Base-by-base conservation (phyloP, 2,329 filamentous ascomycete genomes). In the Amauroascus verrucosus region DNA sequence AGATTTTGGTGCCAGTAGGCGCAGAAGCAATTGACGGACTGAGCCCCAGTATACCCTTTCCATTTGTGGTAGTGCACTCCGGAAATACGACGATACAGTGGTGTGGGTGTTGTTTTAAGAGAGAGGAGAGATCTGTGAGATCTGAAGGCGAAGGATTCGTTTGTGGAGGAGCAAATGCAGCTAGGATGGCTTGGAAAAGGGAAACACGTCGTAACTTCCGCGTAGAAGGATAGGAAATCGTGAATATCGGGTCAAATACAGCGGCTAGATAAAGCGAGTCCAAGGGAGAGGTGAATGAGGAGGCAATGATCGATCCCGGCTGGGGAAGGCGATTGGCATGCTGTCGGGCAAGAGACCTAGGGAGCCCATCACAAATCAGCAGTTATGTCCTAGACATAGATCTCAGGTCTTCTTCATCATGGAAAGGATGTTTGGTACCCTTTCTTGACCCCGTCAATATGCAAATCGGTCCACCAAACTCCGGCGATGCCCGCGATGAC, bases 381-480 rank as follows among this genome's bases (percentile, higher is more conserved):
- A 28, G 6, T 9, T 33, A 20, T 35, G n/a, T n/a, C n/a, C n/a
- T n/a, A n/a, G n/a, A n/a, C n/a, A n/a, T n/a, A n/a, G n/a, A n/a
- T n/a, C n/a, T n/a, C n/a, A n/a, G n/a, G 24, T 35, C 28, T 8
- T n/a, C 20, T 32, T 18, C n/a, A 20, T 5, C 18, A 30, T 30
- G 20, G 3, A 7, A 32, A 9, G 22, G 1, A 16, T 22, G 26
- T 41, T 35, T 3, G 24, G 14, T 68, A 90, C 72, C 93, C 93
- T 72, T 89, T 87, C 71, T 88, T 90, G 51, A 98, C 93, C 55
- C 91, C 91, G 67, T 98, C 93, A 60, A 98, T 88, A 69, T 96
- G 91, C n/a, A 98, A 75, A 70, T 98, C 93, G 54, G 96, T 84
- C 91, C 91, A 97, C 89, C 90, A 97, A 54, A 98, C 87, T 26